Evolutionary conservation across 805 yeast genomes (phyloP), one percentile per base, ranked within the genome.

Genomic region (Saccharomycopsis sp.): DNA sequence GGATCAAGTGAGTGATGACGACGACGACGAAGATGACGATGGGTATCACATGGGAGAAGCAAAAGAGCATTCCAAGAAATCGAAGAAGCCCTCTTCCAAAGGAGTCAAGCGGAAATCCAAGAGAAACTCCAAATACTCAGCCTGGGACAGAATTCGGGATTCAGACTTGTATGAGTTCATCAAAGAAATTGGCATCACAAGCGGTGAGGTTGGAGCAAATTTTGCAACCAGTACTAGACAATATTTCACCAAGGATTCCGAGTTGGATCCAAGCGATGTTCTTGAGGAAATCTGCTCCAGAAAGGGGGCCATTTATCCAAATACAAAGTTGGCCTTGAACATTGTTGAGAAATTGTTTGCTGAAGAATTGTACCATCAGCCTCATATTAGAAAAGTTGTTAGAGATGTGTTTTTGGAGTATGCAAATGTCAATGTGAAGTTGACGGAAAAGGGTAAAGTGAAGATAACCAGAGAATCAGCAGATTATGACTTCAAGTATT

Each of bases 401-500:
- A 75, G 83, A 63, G 62, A 66, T 36, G 80, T 77, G 40, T 79
- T 69, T 56, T 73, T 71, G 59, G 65, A 63, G 41, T 80, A 71
- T 53, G 82, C 92, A 7, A 68, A 71, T 12, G 71, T 88, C 20
- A 80, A 80, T 56, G 78, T 88, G 8, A 73, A 73, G 12, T 64
- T 87, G 34, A 87, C 97, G 0, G 94, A 87, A 46, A 87, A 86
- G 56, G 94, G 94, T 50, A 71, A 69, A 52, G 67, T 75, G 25
- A 77, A 79, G 50, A 89, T 92, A 45, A 92, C 80, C 50, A 77
- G 73, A 39, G 79, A 77, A 50, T 79, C 88, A 40, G 81, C 87
- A 2, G 88, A 78, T 53, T 86, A 83, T 45, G 95, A 86, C 54
- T 79, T 92, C 63, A 92, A 92, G 56, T 92, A 92, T 60, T 94